A percentile compares a stretch with the other conserved stretches of the same genome.
Evolutionary conservation across 2,329 filamentous ascomycete genomes (phyloP).

Genomic region (Myriosclerotinia curreyana): DNA sequence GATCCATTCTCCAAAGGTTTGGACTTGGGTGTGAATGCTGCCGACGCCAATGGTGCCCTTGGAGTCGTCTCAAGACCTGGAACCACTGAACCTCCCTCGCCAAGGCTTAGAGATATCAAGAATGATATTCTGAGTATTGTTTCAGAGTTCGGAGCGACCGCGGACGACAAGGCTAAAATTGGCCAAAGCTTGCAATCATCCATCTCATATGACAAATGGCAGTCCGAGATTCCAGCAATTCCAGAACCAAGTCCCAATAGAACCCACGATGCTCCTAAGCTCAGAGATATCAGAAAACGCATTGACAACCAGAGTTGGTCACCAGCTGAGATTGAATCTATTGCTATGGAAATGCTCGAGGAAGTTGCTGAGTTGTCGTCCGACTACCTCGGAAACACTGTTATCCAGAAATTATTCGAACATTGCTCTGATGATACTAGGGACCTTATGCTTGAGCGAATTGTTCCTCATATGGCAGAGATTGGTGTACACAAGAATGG

Average conservation of each 20-base stretch:
- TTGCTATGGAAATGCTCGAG: constrained; percentile 89
- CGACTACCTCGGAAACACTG: constrained; percentile 96
- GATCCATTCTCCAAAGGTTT: constrained; percentile 67
- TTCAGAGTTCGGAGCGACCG: constrained; percentile 78
- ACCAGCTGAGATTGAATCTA: constrained; percentile 83
- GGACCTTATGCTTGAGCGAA: constrained; percentile 84
- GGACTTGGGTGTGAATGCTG: constrained; percentile 46
- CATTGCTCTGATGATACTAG: constrained; percentile 88
- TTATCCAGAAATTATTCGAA: constrained; percentile 99
- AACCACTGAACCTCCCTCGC: constrained; percentile 60
- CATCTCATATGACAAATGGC: constrained; percentile 68
- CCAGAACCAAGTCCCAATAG: constrained; percentile 85
- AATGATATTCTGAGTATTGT: constrained; percentile 82
- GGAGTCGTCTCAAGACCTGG: constrained; percentile 44
- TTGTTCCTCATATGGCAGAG: constrained; percentile 88
- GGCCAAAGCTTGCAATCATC: constrained; percentile 70
- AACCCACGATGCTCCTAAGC: constrained; percentile 87
- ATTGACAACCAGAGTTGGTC: constrained; percentile 94
- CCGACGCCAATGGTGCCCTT: constrained; percentile 40
- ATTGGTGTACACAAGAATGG: constrained; percentile 99
- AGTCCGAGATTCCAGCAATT: constrained; percentile 83
- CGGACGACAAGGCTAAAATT: constrained; percentile 74
- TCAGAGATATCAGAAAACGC: constrained; percentile 93
- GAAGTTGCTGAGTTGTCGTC: constrained; percentile 94
- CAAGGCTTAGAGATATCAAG: constrained; percentile 74